Base-by-base conservation (phyloP, 768 basidiomycete genomes). In the Exsudoporus frostii region DNA sequence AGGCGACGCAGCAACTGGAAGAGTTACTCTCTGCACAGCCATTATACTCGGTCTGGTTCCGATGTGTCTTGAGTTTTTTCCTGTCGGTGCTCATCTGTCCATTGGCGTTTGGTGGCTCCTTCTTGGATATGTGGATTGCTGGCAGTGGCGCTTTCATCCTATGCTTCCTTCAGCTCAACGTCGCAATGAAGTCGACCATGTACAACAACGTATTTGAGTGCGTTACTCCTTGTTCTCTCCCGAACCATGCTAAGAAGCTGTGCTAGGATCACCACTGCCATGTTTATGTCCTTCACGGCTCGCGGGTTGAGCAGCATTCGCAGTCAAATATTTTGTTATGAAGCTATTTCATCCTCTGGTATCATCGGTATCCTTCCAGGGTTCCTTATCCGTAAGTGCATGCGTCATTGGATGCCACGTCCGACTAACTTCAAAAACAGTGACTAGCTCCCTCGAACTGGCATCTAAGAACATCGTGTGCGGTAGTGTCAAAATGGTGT, bases 161-260 rank as follows among this genome's bases (percentile, higher is more conserved):
- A 44, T 79, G 80, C 43, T 77, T 81, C 62, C 76, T 94, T 55
- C 90, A 92, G 60, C 80, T 91, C 29, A 77, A 75, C 47, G 82
- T 90, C 15, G 90, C 88, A 15, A 74, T 80, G 38, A 88, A 86
- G 69, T 91, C 85, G 63, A 76, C 85, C 0, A 76, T 93, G 65
- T 93, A 92, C 66, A 88, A 90, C 43, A 93, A 92, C 62, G 90
- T 95, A 47, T 95, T 93, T 58, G 93, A 96, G 93, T 93, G 64
- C 68, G 44, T 38, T 49, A 32, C 24, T 29, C 50, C 48, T 36
- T 30, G 22, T 52, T 33, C 5, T 48, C 27, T 25, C 32, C 42
- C 22, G 27, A 10, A 14, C 29, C 24, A 32, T 53, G 40, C 46
- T 68, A 27, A 65, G 57, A 17, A 22, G 34, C 47, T n/a, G 29